Evolutionary conservation across 441 rosid species (phyloP).

Genomic region (Arabidopsis lyrata): DNA sequence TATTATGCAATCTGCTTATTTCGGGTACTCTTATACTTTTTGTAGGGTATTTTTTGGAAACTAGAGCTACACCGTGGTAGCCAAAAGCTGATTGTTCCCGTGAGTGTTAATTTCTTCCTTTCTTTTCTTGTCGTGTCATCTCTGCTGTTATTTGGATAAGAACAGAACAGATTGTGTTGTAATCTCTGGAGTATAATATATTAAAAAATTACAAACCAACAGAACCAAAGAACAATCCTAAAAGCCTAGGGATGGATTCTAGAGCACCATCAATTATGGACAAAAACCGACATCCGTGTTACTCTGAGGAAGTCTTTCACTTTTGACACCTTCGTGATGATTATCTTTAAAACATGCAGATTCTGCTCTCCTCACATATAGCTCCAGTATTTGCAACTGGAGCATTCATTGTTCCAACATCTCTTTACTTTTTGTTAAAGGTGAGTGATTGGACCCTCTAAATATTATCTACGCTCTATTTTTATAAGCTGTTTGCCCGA

Average conservation of each 20-base stretch:
- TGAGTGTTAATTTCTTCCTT: constrained; percentile 49
- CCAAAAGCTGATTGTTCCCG: constrained; percentile 90
- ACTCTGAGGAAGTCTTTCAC: constrained; percentile 7
- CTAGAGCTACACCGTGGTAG: constrained; percentile 87
- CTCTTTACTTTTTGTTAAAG: constrained; percentile 87
- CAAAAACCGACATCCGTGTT: not conserved
- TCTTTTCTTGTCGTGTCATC: constrained; percentile 1
- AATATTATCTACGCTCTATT: constrained; percentile 21
- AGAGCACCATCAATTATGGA: not conserved
- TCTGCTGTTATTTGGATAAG: not conserved
- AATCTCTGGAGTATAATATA: constrained; percentile 16
- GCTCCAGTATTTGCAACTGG: constrained; percentile 77
- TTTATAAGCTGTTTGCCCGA: constrained; percentile 12
- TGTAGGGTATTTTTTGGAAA: constrained; percentile 92
- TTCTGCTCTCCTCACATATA: constrained; percentile 75
- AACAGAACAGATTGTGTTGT: not conserved
- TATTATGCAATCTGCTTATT: constrained; percentile 12
- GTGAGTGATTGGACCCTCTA: constrained; percentile 47
- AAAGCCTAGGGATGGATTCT: constrained; percentile 17
- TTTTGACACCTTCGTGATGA: constrained; percentile 35
- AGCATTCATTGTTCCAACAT: constrained; percentile 86
- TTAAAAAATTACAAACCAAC: not conserved
- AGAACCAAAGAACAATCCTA: constrained; percentile 2
- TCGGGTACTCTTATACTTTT: constrained; percentile 16
- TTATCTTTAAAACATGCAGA: constrained; percentile 60